These are phyloP conservation scores for Linderniella brevidens DNA, from an alignment of 257 asterid genomes.

Conservation along the genomic window DNA sequence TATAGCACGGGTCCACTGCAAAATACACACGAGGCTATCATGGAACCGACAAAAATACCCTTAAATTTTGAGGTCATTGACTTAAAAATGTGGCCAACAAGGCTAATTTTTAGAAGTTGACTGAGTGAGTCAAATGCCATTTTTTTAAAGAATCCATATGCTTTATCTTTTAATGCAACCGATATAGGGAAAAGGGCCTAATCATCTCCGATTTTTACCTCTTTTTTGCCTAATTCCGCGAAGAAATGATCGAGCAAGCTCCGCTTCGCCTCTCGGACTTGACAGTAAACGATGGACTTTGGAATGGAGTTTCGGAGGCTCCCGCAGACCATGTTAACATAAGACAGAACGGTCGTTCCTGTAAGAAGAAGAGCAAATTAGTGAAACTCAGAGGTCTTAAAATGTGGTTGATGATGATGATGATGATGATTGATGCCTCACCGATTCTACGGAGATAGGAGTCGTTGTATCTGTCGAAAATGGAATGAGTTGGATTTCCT, in stretches of 20 bases:
- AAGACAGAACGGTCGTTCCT: slow-evolving; percentile 59
- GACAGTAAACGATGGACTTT: slow-evolving; percentile 56
- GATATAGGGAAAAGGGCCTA: background rate
- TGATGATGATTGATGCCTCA: slow-evolving; percentile 10
- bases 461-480: slow-evolving; percentile 57
- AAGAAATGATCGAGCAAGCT: slow-evolving; percentile 60
- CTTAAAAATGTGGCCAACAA: too few species aligned
- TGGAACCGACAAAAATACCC: too few species aligned
- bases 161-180: background rate
- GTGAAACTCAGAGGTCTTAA: background rate
- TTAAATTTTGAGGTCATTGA: too few species aligned
- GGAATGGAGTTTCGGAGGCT: slow-evolving; percentile 66
- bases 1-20: too few species aligned
- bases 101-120: too few species aligned
- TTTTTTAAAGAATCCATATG: background rate
- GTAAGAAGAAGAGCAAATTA: background rate
- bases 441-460: slow-evolving; percentile 61
- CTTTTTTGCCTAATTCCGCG: slow-evolving; percentile 49
- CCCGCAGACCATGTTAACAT: slow-evolving; percentile 59
- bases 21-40: too few species aligned
- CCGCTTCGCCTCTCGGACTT: slow-evolving; percentile 77
- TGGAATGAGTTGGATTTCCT: slow-evolving; percentile 68
- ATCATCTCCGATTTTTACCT: slow-evolving; percentile 15
- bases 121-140: too few species aligned
- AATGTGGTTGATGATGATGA: too few species aligned